Evolutionary conservation across 306 rosid genomes (phyloP).

Genomic region (Castanopsis chinensis): DNA sequence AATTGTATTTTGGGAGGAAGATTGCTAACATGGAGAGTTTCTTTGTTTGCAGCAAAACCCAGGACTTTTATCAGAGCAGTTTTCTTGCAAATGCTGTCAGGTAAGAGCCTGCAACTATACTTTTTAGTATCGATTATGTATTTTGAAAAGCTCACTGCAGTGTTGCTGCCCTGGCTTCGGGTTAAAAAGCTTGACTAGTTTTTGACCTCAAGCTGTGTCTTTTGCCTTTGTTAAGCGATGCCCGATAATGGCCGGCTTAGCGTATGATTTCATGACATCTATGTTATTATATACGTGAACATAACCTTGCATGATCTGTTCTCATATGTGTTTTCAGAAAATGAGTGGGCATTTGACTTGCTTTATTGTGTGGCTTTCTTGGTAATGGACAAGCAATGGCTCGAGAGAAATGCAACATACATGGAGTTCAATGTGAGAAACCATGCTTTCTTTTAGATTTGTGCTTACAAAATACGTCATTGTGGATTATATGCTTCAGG

Average conservation of each 20-base stretch:
- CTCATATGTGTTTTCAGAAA: constrained; percentile 47
- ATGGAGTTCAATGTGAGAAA: constrained; percentile 90
- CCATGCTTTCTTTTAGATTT: constrained; percentile 1
- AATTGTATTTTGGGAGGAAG: not conserved
- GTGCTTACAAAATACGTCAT: not conserved
- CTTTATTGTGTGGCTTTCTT: constrained; percentile 85
- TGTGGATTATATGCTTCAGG: too few species aligned
- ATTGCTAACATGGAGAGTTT: constrained; percentile 21
- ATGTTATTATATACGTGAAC: not conserved
- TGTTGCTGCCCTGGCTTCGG: not conserved
- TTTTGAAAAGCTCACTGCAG: constrained; percentile 9
- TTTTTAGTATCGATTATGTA: not conserved
- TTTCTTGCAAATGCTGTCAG: constrained; percentile 79
- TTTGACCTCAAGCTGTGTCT: not conserved
- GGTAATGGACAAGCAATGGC: constrained; percentile 88
- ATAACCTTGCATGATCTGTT: not conserved
- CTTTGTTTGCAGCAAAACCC: constrained; percentile 72
- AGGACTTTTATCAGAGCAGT: constrained; percentile 66
- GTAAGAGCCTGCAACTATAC: constrained; percentile 35
- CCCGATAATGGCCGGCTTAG: not conserved
- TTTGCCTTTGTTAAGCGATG: too few species aligned
- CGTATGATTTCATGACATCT: not conserved
- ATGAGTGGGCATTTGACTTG: constrained; percentile 88
- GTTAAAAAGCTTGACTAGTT: not conserved
- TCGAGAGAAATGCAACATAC: constrained; percentile 75